phyloP scores from a whole-genome alignment of 768 basidiomycete genomes.

The Mycena capillaripes region DNA sequence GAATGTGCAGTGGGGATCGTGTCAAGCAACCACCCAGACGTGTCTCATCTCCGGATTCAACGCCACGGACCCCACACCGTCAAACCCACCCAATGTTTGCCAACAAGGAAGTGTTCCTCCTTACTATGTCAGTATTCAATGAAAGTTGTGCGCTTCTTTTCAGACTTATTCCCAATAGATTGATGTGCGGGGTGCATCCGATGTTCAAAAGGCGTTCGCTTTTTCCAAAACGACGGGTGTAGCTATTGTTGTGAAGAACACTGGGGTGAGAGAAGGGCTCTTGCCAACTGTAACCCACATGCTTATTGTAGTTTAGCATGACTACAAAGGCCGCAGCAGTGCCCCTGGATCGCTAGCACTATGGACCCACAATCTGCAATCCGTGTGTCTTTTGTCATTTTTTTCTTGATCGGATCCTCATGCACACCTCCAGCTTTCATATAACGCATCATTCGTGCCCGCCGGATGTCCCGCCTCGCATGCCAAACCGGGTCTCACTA shows the following conservation, averaged over 20 bases:
- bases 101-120: constrained; percentile 41
- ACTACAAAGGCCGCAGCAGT: constrained; percentile 44
- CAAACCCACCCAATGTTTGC: constrained; percentile 36
- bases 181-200: constrained; percentile 42
- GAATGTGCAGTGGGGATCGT: constrained; percentile 55
- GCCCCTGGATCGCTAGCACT: constrained; percentile 40
- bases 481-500: constrained; percentile 41
- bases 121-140: constrained; percentile 38
- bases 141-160: not conserved
- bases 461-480: constrained; percentile 29
- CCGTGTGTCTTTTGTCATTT: not conserved
- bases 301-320: constrained; percentile 36
- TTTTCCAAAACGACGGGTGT: constrained; percentile 43
- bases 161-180: constrained; percentile 37
- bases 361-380: constrained; percentile 39
- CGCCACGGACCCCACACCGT: constrained; percentile 35
- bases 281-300: not conserved
- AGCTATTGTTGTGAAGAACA: constrained; percentile 49
- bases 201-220: constrained; percentile 43
- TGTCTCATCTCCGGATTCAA: constrained; percentile 48
- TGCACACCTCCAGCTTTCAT: constrained; percentile 16
- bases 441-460: constrained; percentile 31
- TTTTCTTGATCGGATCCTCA: not conserved
- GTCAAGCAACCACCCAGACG: constrained; percentile 44
- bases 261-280: constrained; percentile 38